Conservation (phyloP, 768 basidiomycete genomes). For the Hericium coralloides region DNA sequence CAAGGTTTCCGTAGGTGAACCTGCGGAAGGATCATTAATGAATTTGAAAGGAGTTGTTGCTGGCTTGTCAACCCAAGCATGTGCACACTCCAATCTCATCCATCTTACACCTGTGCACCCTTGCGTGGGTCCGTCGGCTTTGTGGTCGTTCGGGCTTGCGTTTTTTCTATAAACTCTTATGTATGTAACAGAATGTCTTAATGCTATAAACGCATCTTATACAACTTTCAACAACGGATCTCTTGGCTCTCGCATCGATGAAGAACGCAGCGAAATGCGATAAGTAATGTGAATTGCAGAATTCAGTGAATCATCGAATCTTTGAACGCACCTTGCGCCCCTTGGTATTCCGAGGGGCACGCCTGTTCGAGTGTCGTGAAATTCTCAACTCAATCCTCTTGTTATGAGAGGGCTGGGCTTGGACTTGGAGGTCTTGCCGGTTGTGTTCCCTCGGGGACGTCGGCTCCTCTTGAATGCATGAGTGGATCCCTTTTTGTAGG, state of each 20-base stretch:
- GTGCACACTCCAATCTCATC: conserved; percentile 26
- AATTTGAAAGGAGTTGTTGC: conserved; percentile 22
- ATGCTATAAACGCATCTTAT: conserved; percentile 6
- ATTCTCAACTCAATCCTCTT: conserved; percentile 22
- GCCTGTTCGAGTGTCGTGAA: conserved; percentile 72
- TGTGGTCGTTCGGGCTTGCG: not conserved
- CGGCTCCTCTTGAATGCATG: conserved; percentile 19
- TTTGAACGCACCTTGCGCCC: conserved; percentile 77
- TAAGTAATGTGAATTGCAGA: conserved; percentile 81
- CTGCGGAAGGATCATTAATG: conserved; percentile 71
- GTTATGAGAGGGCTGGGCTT: conserved; percentile 39
- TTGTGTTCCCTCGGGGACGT: conserved; percentile 19
- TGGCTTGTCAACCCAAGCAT: conserved; percentile 10
- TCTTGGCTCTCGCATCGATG: conserved; percentile 89
- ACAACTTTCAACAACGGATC: conserved; percentile 56
- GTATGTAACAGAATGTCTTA: not conserved
- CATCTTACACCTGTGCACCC: conserved; percentile 41
- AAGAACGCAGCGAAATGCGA: conserved; percentile 78
- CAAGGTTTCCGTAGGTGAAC: conserved; percentile 79
- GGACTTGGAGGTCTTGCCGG: conserved; percentile 31
- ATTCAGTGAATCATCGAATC: conserved; percentile 59
- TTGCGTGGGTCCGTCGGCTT: conserved; percentile 7
- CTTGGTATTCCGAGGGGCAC: conserved; percentile 68
- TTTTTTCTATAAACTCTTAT: not conserved
- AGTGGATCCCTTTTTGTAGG: conserved; percentile 2